Base-by-base conservation (phyloP, 345 rosid genomes). In the Boechera divaricarpa region DNA sequence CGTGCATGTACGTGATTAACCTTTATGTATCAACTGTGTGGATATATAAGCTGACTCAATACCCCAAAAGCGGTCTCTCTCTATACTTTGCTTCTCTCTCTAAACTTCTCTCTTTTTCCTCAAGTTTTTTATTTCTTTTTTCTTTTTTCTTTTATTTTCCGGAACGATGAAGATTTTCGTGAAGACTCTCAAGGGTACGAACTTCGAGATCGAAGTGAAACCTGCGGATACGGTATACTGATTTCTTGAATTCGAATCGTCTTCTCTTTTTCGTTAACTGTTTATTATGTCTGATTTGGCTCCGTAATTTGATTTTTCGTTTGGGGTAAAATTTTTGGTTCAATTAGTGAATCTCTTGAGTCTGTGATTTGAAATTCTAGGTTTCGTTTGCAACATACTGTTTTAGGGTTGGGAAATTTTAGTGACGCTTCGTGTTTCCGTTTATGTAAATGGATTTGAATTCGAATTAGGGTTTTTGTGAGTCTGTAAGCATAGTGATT, bases 161-260 rank as follows among this genome's bases (percentile, higher is more conserved):
- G 9, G 21, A 62, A 86, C 80, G 87, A 90, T 90, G 93, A 90
- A 86, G 91, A 70, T 88, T 84, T 87, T 81, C 63, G 85, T 90
- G 4, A 90, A 88, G 83, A 88, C 93, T 61, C 89, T 90, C 84
- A 90, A 86, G 75, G 93, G 93, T 15, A 80, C 88, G 36, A 67
- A 78, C 81, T 90, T 90, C 85, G 89, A 88, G 48, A 73, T 90
- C 84, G 87, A 90, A 80, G 96, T 90, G 5, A 82, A 83, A 18
- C 89, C 93, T 4, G 72, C 82, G 48, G 93, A 90, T 70, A 67
- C 77, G 84, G 93, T 90, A 61, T 1, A 51, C 57, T 64, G 45
- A 35, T 55, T 16, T 31, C 18, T 12, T n/a, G 16, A 57, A 69
- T 59, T 49, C 47, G 31, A 67, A 33, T 60, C 47, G 6, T 63